Evolutionary conservation across 805 yeast species (phyloP), one percentile per base, ranked within the genome.

Genomic region (Ogataea salicorniae): DNA sequence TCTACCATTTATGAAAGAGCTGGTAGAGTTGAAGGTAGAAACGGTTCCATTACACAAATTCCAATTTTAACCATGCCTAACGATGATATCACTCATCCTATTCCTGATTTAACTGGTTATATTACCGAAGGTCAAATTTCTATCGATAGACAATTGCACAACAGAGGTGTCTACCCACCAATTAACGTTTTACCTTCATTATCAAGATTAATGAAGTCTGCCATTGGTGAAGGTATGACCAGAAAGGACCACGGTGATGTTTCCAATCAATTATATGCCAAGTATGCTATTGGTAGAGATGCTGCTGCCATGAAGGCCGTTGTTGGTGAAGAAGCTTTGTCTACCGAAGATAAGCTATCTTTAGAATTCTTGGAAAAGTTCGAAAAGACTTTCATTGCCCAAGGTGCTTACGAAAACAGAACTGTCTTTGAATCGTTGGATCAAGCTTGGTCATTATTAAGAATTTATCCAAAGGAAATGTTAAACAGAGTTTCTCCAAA

Each of bases 291-390:
- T 75, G 99, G 99, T 78, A 87, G 91, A 74, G 99, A 94, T 73
- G 99, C 99, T 26, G 99, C 99, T 43, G 97, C 99, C 60, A 94
- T 94, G 99, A 94, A 94, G 75, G 96, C 99, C 14, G 99, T 94
- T 58, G 99, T 94, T 60, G 99, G 99, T 81, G 99, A 94, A 73
- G 99, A 94, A 73, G 99, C 99, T 34, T 77, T 94, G 64, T 90
- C 97, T 34, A 88, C 88, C 55, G 99, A 94, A 71, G 99, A 94
- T 73, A 95, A 95, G 74, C 79, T 94, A 56, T 94, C 99, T 3
- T 79, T 94, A 66, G 99, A 94, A 75, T 94, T 94, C 69, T 82
- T 94, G 74, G 99, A 95, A 68, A 94, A 94, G 75, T 94, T 94
- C 61, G 99, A 94, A 73, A 89, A 87, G 78, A 86, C 92, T 46